Base-by-base conservation (phyloP, 2,329 filamentous ascomycete genomes). In the Fusarium guadeloupense region DNA sequence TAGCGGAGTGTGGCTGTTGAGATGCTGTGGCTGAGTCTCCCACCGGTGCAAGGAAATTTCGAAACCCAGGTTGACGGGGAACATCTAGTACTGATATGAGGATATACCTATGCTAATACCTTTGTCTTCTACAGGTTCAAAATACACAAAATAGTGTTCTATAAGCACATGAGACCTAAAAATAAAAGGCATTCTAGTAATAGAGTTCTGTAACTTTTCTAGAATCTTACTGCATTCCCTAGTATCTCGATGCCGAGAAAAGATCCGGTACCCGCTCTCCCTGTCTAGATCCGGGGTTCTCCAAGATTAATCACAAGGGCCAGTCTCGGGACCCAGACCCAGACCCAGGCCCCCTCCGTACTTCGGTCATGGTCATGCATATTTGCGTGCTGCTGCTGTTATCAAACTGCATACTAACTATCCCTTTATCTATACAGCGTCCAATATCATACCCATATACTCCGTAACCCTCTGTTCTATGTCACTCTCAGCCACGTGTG, bases 291-390 rank as follows among this genome's bases (percentile, higher is more conserved):
- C 49, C 41, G 54, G 59, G 49, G 45, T 42, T 45, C 49, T 30
- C 49, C 40, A 52, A 23, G 16, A 49, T 48, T 50, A 41, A 48
- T 62, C 63, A 62, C 63, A 51, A 49, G 63, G 55, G 23, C 50
- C 46, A 61, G 46, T 64, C 57, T 49, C 46, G 47, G 53, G 47
- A 52, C n/a, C n/a, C n/a, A n/a, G n/a, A n/a, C n/a, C n/a, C n/a
- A n/a, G n/a, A n/a, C n/a, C n/a, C n/a, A n/a, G n/a, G n/a, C 38
- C 49, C 39, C 34, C 63, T 69, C 61, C 66, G 54, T 58, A 48
- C 42, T n/a, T 66, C 58, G 54, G 61, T 46, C n/a, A n/a, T n/a
- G n/a, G n/a, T n/a, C n/a, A n/a, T n/a, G n/a, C n/a, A 31, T 33
- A 14, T 8, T 17, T 44, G 30, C 46, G 37, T 42, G 46, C 46